Base-by-base conservation (phyloP, 495 filamentous ascomycete genomes). In the Penicillium desertorum region DNA sequence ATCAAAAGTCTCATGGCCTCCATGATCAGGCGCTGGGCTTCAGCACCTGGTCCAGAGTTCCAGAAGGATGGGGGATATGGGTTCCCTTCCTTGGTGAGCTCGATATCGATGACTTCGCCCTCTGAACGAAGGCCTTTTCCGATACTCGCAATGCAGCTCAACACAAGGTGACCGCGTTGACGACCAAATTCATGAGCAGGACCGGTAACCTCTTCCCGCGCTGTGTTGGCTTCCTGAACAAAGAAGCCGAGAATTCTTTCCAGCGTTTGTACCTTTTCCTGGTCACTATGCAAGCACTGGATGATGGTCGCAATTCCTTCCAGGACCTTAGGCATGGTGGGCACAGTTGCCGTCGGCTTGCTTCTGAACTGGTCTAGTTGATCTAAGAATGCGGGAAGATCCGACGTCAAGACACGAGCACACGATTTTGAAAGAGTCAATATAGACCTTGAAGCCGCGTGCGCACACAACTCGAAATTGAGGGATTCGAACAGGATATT, bases 281-380 rank as follows among this genome's bases (percentile, higher is more conserved):
- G 73, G 51, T 94, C 86, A 0, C 80, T 73, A 7, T 81, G 76
- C 27, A 94, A 71, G 34, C 88, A 90, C 63, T 96, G 91, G 36
- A 96, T 84, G 53, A 98, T 89, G 14, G 86, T 84, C 8, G 91
- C 84, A 52, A 97, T 93, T 8, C 86, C 91, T 56, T 89, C 88
- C 12, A 96, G 71, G 3, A 98, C 83, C 44, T 81, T 83, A 61
- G 94, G 89, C 75, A 96, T 93, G 0, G 86, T 88, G 25, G 83
- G 73, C 14, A 80, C 79, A 27, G 91, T 89, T 8, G 88, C 79
- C 4, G 79, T 82, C 23, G 79, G 77, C 49, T 81, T 83, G 29
- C 70, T 71, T 36, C 80, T 74, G 60, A 93, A 88, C 17, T 81
- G 70, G 55, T 84, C 78, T 62, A 92, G 92, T 64, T 94, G 88